These are phyloP conservation scores for Cadophora sp. DNA, from an alignment of 2,329 filamentous ascomycete species.

Conservation along the genomic window DNA sequence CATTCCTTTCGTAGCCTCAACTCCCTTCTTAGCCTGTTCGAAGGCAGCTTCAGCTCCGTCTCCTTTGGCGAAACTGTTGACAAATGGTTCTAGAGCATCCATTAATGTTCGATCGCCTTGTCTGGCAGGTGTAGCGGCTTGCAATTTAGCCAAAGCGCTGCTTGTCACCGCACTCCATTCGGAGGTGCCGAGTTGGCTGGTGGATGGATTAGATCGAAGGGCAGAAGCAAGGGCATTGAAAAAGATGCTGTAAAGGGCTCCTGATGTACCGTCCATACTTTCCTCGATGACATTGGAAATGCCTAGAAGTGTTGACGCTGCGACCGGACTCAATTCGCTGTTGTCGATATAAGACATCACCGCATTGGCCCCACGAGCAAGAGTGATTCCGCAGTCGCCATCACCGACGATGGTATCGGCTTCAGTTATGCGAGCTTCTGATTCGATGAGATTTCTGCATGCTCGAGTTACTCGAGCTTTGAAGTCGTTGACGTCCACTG, in stretches of 20 bases:
- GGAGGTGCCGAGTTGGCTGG: background rate
- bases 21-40: constrained; percentile 62
- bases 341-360: constrained; percentile 23
- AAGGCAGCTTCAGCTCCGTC: constrained; percentile 58
- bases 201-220: background rate
- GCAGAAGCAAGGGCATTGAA: constrained; percentile 66
- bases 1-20: constrained; percentile 70
- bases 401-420: constrained; percentile 48
- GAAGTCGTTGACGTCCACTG: background rate
- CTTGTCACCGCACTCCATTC: constrained; percentile 21
- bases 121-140: constrained; percentile 69
- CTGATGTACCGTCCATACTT: constrained; percentile 48
- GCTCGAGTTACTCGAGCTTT: background rate
- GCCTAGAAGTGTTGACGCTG: constrained; percentile 7
- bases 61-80: constrained; percentile 49
- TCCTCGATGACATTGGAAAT: constrained; percentile 35
- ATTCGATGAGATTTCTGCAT: constrained; percentile 37
- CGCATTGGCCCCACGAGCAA: constrained; percentile 19
- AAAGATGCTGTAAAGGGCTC: constrained; percentile 37
- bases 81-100: constrained; percentile 69
- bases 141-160: constrained; percentile 59
- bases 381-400: constrained; percentile 43
- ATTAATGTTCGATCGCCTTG: constrained; percentile 70
- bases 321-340: constrained; percentile 21
- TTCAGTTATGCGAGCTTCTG: constrained; percentile 44